These are phyloP conservation scores for Agapanthus africanus DNA, from an alignment of 106 monocot species.

Conservation along the genomic window DNA sequence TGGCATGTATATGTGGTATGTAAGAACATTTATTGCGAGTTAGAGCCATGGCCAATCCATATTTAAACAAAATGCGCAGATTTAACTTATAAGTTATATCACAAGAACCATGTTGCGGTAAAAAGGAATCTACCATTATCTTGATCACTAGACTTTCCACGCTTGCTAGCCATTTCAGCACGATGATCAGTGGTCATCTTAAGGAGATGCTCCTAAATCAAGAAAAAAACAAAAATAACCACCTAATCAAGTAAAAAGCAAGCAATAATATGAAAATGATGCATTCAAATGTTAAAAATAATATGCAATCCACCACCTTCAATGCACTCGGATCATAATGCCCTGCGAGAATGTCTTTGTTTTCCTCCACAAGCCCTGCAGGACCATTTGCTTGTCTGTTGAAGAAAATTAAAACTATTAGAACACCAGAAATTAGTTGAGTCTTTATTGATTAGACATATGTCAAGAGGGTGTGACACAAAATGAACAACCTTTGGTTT, in stretches of 20 bases:
- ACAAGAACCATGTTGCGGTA: too few relatives aligned
- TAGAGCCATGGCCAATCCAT: too few relatives aligned
- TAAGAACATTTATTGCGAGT: too few relatives aligned
- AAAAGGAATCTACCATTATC: slow-evolving; percentile 65
- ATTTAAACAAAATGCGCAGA: too few relatives aligned
- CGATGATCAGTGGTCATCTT: slow-evolving; percentile 86
- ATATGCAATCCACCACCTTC: slow-evolving; percentile 36
- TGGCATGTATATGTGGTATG: too few relatives aligned
- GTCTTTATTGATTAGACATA: slow-evolving; percentile 1
- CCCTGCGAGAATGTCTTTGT: slow-evolving; percentile 61
- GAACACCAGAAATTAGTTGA: not conserved
- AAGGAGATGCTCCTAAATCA: slow-evolving; percentile 62
- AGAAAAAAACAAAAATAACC: too few relatives aligned
- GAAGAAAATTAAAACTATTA: slow-evolving; percentile 5
- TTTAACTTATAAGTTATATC: too few relatives aligned
- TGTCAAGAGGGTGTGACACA: not conserved
- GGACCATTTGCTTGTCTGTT: slow-evolving; percentile 36
- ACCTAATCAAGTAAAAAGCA: not conserved
- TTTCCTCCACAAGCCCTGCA: slow-evolving; percentile 30
- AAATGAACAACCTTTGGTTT: slow-evolving; percentile 53
- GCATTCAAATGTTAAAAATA: slow-evolving; percentile 1
- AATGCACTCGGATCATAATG: slow-evolving; percentile 72
- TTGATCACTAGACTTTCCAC: slow-evolving; percentile 38
- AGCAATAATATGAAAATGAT: not conserved
- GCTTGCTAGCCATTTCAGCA: slow-evolving; percentile 81